Percentiles rank a stretch among this genome's conserved stretches.
Conservation (phyloP, 352 stramenopile species). For the Phytophthora meadii region DNA sequence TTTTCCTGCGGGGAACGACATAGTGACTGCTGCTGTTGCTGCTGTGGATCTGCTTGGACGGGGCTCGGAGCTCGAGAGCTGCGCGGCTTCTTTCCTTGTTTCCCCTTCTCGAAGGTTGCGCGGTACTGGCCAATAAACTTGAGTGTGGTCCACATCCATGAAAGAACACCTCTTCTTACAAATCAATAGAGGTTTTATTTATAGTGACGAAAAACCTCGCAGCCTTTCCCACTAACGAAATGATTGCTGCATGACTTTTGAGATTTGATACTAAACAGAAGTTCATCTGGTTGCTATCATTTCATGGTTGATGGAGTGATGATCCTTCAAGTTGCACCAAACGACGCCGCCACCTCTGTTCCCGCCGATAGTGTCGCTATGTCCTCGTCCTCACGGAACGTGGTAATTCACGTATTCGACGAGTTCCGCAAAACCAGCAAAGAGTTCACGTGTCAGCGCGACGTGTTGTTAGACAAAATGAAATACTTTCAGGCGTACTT, state of each 20-base stretch:
- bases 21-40: conserved; percentile 22
- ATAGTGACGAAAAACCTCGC: conserved; percentile 29
- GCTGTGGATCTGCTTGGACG: conserved; percentile 9
- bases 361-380: too few species aligned
- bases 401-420: conserved; percentile 93
- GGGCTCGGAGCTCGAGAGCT: conserved; percentile 23
- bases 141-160: conserved; percentile 28
- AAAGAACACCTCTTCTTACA: conserved; percentile 29
- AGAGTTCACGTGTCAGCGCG: conserved; percentile 86
- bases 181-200: conserved; percentile 31
- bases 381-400: conserved; percentile 34
- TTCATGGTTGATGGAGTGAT: conserved; percentile 6
- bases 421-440: conserved; percentile 86
- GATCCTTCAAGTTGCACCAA: conserved; percentile 32
- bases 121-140: conserved; percentile 29
- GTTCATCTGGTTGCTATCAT: conserved; percentile 4
- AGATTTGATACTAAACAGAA: not conserved
- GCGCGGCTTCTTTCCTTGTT: conserved; percentile 40
- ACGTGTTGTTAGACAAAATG: conserved; percentile 89
- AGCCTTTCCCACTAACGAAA: conserved; percentile 7
- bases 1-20: conserved; percentile 79
- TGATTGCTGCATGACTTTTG: not conserved
- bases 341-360: too few species aligned
- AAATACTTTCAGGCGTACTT: conserved; percentile 92
- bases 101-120: conserved; percentile 35